Base-by-base conservation (phyloP, 345 rosid genomes). In the Moringa oleifera region DNA sequence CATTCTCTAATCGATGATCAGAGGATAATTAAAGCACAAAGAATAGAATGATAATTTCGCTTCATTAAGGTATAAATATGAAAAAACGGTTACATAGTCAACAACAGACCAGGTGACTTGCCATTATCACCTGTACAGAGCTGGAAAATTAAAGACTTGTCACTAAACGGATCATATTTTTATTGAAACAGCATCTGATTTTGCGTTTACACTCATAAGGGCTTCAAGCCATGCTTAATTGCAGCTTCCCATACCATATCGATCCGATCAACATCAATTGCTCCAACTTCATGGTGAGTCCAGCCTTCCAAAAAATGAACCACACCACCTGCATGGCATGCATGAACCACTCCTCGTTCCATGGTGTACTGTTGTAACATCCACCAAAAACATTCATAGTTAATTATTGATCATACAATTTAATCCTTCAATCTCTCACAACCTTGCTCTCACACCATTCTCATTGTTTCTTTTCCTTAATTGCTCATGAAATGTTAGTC, bases 251-350 rank as follows among this genome's bases (percentile, higher is more conserved):
- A 95, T 20, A 95, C 98, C 2, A 80, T 7, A 76, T 91, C 98
- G 41, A 95, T 95, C 62, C 88, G 82, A 19, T 84, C 92, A 5
- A 95, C 97, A 18, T 95, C 92, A 2, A 95, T 64, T 0, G 97
- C 91, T 11, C 99, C 99, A 61, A 95, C 98, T 76, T 95, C 99
- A 62, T 95, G 96, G 70, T 91, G 97, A 21, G 76, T 68, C 95
- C 96, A 95, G 0, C 98, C 99, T 66, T 95, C 91, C 0, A 95
- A 66, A 21, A 74, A 64, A 74, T 95, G 99, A 55, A 95, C 97
- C 75, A 91, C 87, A 0, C 98, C 99, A 1, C 99, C 99, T 0
- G 98, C 99, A 67, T 95, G 99, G 68, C 99, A 95, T 23, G 99
- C 99, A 51, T 95, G 99, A 0, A 91, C 98, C 4, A 87, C 97